Conservation (phyloP, 2,329 filamentous ascomycete genomes). For the Cordyceps sp. region DNA sequence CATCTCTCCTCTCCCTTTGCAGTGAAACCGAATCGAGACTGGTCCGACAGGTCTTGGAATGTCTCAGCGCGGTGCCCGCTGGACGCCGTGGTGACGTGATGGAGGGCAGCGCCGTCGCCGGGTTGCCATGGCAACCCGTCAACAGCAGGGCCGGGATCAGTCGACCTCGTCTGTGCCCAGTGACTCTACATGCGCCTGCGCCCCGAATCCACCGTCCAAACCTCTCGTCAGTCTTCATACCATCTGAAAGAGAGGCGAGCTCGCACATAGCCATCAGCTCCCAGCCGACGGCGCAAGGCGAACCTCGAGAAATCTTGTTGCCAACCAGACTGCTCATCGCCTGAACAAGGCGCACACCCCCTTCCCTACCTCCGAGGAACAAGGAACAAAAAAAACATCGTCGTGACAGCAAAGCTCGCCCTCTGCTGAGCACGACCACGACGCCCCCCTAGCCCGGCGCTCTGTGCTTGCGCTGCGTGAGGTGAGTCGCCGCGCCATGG, state of each 20-base stretch:
- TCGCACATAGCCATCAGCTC: no score
- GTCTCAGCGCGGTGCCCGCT: slow-evolving; percentile 1
- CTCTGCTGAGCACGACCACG: slow-evolving; percentile 31
- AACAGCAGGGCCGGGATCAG: no score
- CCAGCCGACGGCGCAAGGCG: no score
- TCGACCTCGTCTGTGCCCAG: slow-evolving; percentile 8
- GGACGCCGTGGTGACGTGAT: slow-evolving; percentile 7
- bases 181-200: slow-evolving; percentile 7
- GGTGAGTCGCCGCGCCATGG: slow-evolving; percentile 27
- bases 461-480: slow-evolving; percentile 73
- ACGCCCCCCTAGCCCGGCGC: slow-evolving; percentile 47
- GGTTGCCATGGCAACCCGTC: slow-evolving; percentile 18
- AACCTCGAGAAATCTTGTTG: slow-evolving; percentile 5
- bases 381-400: no score
- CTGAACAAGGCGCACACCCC: slow-evolving; percentile 14
- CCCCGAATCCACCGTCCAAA: no score
- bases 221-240: slow-evolving; percentile 4
- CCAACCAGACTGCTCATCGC: slow-evolving; percentile 7
- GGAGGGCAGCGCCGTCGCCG: not conserved
- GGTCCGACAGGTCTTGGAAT: no score
- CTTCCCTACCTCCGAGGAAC: slow-evolving; percentile 3
- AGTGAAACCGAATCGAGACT: no score
- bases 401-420: slow-evolving; percentile 19
- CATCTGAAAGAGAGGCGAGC: no score
- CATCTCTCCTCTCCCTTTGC: no score